Base-by-base conservation (phyloP, 1,284 basidiomycete genomes). In the Melampsora larici-populina region DNA sequence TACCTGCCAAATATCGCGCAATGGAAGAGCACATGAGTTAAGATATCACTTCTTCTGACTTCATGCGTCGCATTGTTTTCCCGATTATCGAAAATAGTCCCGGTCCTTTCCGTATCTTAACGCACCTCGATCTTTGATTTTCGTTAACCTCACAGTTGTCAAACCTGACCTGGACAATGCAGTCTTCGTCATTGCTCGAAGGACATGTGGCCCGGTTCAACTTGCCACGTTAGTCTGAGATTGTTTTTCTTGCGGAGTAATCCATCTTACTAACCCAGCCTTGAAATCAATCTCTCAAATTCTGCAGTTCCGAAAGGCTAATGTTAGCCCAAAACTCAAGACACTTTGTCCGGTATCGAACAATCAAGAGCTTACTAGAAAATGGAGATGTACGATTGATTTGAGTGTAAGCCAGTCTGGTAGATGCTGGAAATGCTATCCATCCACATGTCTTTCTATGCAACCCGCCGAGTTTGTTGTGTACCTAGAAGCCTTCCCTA, bases 11-110 rank as follows among this genome's bases (percentile, higher is more conserved):
- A 51, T 76, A 76, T 70, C 74, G 48, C 24, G 62, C 49, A 62
- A 26, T 76, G 66, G 74, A 69, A 63, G 74, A 76, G 49, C 66
- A 69, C 29, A 76, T 76, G 74, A 69, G 74, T 76, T 31, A 18
- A 33, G 65, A 67, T 7, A 5, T 55, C 24, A 7, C n/a, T n/a
- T 67, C 15, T 11, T 33, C 8, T 40, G n/a, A 15, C 65, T 67
- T n/a, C 9, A 21, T 18, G 5, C 4, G 24, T 55, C 29, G 31
- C 63, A 17, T 48, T 13, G 21, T 63, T 5, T 7, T 2, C 40
- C n/a, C 65, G 21, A 48, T 36, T n/a, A 64, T 64, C 24, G 21
- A 3, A 26, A 3, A n/a, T 58, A 26, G 21, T 64, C n/a, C 18
- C 26, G 33, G 7, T 26, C 18, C 21, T 72, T 24, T 69, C n/a